Percentiles rank a stretch among this genome's conserved stretches.
phyloP scores from a whole-genome alignment of 2,329 filamentous ascomycete genomes.

The Trichoderma citrinoviride region DNA sequence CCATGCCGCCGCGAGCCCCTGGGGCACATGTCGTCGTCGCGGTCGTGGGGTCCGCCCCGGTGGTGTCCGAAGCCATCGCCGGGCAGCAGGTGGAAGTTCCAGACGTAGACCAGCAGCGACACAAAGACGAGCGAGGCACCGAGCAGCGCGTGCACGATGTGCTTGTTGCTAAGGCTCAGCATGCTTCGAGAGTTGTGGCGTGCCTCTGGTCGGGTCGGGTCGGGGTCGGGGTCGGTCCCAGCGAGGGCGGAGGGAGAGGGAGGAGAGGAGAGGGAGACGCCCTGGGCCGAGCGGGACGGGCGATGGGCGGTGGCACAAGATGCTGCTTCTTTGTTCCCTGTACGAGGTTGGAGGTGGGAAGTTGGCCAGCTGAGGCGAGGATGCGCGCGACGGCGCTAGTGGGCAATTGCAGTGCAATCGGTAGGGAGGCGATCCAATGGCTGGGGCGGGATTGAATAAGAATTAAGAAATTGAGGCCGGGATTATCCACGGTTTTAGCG shows the following conservation, averaged over 20 bases:
- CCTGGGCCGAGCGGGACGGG: not conserved
- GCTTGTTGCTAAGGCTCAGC: conserved; percentile 16
- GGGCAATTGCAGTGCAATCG: not conserved
- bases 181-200: no score
- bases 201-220: not conserved
- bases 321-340: no score
- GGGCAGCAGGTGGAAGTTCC: conserved; percentile 16
- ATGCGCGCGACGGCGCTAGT: not conserved
- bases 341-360: no score
- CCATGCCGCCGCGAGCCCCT: not conserved
- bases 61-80: not conserved
- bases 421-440: not conserved
- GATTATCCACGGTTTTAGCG: conserved; percentile 4
- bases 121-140: conserved; percentile 13
- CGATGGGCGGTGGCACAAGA: not conserved
- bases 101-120: conserved; percentile 19
- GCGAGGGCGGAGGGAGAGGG: not conserved
- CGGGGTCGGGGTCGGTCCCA: not conserved
- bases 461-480: not conserved
- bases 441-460: not conserved
- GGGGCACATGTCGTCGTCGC: conserved; percentile 10
- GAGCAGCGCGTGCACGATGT: conserved; percentile 17
- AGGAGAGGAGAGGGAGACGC: not conserved
- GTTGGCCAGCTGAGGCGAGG: no score
- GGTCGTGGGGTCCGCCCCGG: not conserved